Evolutionary conservation across 441 rosid genomes (phyloP), one percentile per base, ranked within the genome.

Genomic region (Sinapis alba): DNA sequence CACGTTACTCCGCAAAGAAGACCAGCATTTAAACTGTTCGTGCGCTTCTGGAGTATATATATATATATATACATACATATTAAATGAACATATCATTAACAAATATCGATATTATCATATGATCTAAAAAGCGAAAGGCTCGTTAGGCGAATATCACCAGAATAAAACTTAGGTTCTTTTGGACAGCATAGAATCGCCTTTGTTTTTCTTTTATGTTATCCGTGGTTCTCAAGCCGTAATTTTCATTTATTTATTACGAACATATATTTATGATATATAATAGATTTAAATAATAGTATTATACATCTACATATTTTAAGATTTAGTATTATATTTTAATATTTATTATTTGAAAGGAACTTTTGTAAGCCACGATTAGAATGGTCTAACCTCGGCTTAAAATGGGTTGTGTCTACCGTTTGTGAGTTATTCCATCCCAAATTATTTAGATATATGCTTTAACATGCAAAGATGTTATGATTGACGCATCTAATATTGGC

Each of bases 1-100:
- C 72, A 65, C 66, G 72, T 65, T 58, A 27, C 60, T 41, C 71
- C 65, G 53, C 9, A 43, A 24, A 64, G 47, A 20, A 45, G n/a
- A 71, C 50, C 24, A 62, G 27, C 26, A 64, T 43, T 43, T 43
- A 54, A 64, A 73, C 32, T 64, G 70, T 8, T 73, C 47, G 65
- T 65, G 65, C 24, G 24, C 58, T 54, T n/a, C 13, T 32, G 53
- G 53, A n/a, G 5, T 43, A 43, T 10, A 10, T 24, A 2, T 12
- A n/a, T n/a, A n/a, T n/a, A n/a, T n/a, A n/a, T n/a, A n/a, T n/a
- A n/a, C n/a, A n/a, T n/a, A n/a, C n/a, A n/a, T n/a, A 12, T 6
- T 63, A 23, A 59, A 26, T 60, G 63, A 54, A 7, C 8, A 4
- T n/a, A 24, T 24, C 8, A 36, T 21, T 32, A 71, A 24, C 34